These are phyloP conservation scores for Diaporthe aspalathi DNA, from an alignment of 2,329 filamentous ascomycete species.

Conservation along the genomic window DNA sequence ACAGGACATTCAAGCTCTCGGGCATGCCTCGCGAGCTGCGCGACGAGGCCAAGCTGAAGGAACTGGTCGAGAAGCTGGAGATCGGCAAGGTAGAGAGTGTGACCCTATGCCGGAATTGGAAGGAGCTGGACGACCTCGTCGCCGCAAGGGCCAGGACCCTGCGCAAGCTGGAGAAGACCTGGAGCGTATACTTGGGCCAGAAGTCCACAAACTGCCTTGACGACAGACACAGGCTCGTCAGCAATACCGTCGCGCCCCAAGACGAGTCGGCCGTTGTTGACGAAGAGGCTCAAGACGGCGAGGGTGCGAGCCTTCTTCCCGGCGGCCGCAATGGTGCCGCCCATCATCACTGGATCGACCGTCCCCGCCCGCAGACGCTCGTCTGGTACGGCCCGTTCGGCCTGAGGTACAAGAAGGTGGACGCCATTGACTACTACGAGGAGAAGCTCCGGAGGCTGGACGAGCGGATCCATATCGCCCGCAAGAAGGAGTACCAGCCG, in stretches of 20 bases:
- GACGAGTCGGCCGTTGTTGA: slow-evolving; percentile 50
- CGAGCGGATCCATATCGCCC: slow-evolving; percentile 75
- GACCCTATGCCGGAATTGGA: slow-evolving; percentile 88
- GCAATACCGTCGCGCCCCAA: slow-evolving; percentile 34
- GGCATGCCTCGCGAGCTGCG: slow-evolving; percentile 85
- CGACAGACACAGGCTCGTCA: slow-evolving; percentile 18
- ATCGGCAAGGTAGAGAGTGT: slow-evolving; percentile 93
- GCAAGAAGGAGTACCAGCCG: slow-evolving; percentile 80
- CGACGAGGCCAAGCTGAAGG: slow-evolving; percentile 84
- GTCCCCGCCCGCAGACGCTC: slow-evolving; percentile 73
- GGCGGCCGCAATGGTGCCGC: slow-evolving; percentile 42
- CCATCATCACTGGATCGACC: slow-evolving; percentile 55
- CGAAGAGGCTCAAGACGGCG: slow-evolving; percentile 51
- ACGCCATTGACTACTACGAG: slow-evolving; percentile 95
- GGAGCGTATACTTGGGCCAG: slow-evolving; percentile 80
- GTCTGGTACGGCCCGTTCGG: slow-evolving; percentile 84
- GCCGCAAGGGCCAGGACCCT: slow-evolving; percentile 73
- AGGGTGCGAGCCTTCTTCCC: slow-evolving; percentile 47
- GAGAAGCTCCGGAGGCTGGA: slow-evolving; percentile 85
- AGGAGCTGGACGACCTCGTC: slow-evolving; percentile 80
- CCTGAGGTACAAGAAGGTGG: slow-evolving; percentile 77
- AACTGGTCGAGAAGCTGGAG: slow-evolving; percentile 86
- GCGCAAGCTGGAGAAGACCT: slow-evolving; percentile 82
- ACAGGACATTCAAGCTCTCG: slow-evolving; percentile 90
- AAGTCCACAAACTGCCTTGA: slow-evolving; percentile 51